Base-by-base conservation (phyloP, 768 basidiomycete genomes). In the Russula olivacea region DNA sequence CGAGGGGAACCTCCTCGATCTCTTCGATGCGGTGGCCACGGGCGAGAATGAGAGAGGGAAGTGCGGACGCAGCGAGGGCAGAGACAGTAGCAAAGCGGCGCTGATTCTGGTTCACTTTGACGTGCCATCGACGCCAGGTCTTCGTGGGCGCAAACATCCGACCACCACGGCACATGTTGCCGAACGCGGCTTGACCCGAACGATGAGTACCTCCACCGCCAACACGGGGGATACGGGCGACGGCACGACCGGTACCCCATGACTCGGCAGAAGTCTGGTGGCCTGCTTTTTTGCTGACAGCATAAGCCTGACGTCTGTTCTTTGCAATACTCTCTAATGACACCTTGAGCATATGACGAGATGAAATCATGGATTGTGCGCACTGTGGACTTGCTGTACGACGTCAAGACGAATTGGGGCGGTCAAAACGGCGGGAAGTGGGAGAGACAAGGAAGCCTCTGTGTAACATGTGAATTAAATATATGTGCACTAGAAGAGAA, bases 151-250 rank as follows among this genome's bases (percentile, higher is more conserved):
- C 96, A 78, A 99, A 98, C 97, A 99, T 98, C 74, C 97, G 93
- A 81, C 97, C 97, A 74, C 97, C 96, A 77, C 97, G 91, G 83
- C 96, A 98, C 97, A 99, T 98, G 89, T 98, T 98, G 73, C 97
- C 97, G 80, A 98, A 98, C 36, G 97, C 97, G 75, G 93, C 97
- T 89, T 95, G 96, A 65, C 97, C 97, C 61, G 97, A 95, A 69
- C 97, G 91, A 81, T 96, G 93, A 70, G 97, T 98, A 77, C 97
- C 97, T 74, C 91, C 90, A 74, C 97, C 97, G 74, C 93, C 93
- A 68, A 99, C 96, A 91, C 97, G 96, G 77, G 97, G 97, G 74
- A 99, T 98, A 94, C 97, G 97, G 30, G 96, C 96, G 68, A 99
- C 97, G 69, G 97, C 97, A 79, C 97, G 94, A 87, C 97, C 97